Base-by-base conservation (phyloP, 805 yeast genomes). In the Wickerhamomyces tratensis region DNA sequence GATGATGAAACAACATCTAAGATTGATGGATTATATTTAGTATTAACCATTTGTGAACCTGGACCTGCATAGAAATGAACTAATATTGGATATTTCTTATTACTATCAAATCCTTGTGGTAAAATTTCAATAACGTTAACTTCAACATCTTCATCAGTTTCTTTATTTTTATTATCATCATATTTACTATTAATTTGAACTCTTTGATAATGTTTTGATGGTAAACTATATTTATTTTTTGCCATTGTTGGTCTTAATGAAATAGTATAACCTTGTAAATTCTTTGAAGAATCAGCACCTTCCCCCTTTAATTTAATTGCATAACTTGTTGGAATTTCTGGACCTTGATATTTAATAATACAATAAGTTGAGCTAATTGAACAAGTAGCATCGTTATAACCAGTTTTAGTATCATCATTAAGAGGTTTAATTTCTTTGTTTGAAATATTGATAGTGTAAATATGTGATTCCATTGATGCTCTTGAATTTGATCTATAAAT, bases 31-130 rank as follows among this genome's bases (percentile, higher is more conserved):
- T 72, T 57, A 53, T 78, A 86, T 30, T 63, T 56, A 43, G 81
- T 75, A 38, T 68, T 67, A 5, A 88, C 95, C 38, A 74, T 68
- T 62, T 93, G 98, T 2, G 96, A 86, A 33, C 89, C 94, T 5
- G 99, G 99, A 0, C 98, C 99, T 27, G 95, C 97, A 56, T 93
- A 93, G n/a, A 87, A 88, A 57, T 74, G 88, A 53, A 93, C 93
- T 46, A 93, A 69, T 1, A 93, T 78, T 0, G 98, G 98, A 59
- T 91, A 75, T 31, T 53, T 62, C 36, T 53, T 51, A 6, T 62
- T 56, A n/a, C 68, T 65, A 54, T 86, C 75, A 57, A 91, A 91
- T 48, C 71, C 65, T 36, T 76, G 69, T 1, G 98, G 98, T 35
- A 80, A 63, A 4, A 86, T 82, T 58, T 89, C 96, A 46, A 77